Evolutionary conservation across 139 green algal species (phyloP).

Genomic region (Choricystis sp.): DNA sequence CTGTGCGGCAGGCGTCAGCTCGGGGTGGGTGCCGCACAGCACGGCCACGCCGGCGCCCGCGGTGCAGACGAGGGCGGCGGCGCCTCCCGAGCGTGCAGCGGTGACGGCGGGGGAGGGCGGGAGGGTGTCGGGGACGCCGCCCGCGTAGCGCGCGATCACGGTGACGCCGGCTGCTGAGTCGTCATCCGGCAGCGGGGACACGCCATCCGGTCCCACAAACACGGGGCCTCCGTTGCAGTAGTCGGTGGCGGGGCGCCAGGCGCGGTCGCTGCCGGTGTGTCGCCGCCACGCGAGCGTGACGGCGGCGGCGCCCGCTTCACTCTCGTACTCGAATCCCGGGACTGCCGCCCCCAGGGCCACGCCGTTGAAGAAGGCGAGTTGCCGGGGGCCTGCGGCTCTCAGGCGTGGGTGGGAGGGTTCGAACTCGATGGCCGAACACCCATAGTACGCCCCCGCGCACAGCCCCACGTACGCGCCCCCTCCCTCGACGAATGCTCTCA

Average conservation of each 20-base stretch:
- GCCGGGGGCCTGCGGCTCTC: constrained; percentile 34
- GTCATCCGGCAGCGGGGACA: not conserved
- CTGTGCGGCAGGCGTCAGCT: constrained; percentile 26
- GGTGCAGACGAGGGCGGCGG: constrained; percentile 6
- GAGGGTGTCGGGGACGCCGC: too few species aligned
- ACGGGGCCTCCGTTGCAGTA: constrained; percentile 53
- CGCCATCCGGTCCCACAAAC: constrained; percentile 14
- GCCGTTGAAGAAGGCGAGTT: constrained; percentile 51
- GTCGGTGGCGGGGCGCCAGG: constrained; percentile 23
- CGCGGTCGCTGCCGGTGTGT: not conserved
- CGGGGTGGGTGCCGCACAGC: constrained; percentile 41
- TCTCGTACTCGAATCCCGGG: constrained; percentile 42
- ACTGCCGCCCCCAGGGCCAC: constrained; percentile 17
- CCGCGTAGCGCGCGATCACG: not conserved
- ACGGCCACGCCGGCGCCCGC: constrained; percentile 15
- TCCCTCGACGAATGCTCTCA: constrained; percentile 18
- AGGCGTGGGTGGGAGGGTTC: constrained; percentile 28
- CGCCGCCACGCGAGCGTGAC: constrained; percentile 8
- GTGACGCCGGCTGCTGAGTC: not conserved
- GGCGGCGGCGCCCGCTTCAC: constrained; percentile 27
- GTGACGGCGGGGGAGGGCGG: not conserved
- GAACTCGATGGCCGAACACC: constrained; percentile 30
- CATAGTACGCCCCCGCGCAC: constrained; percentile 63
- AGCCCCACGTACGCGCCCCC: constrained; percentile 49
- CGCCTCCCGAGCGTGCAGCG: too few species aligned